Base-by-base conservation (phyloP, 2,329 filamentous ascomycete genomes). In the Epichloe glyceriae region DNA sequence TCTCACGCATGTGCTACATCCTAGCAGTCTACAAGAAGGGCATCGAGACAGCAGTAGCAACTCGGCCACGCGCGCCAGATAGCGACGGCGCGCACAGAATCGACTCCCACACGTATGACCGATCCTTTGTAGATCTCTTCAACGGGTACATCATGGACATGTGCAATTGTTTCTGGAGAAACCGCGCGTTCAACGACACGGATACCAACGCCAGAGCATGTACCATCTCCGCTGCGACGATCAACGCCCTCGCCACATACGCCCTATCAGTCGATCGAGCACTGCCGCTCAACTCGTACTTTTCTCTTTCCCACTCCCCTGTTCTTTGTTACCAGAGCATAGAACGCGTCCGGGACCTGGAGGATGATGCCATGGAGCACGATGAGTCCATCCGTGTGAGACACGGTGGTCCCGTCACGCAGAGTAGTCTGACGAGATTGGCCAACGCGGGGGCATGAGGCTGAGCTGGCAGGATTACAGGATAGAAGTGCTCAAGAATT, bases 111-210 rank as follows among this genome's bases (percentile, higher is more conserved):
- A 64, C 69, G 11, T 84, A 83, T 54, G 73, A 80, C 30, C 72
- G 77, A 41, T 67, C 72, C 34, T 78, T 84, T 51, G 78, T 88
- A 40, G 78, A 80, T 55, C 69, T 76, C 22, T 90, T 93, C 69
- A 95, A 95, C 63, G 84, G 84, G 20, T 89, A 85, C 62, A 75
- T 94, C 34, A 90, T 93, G 80, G 88, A 95, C 62, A 76, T 89
- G 34, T 90, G 87, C 70, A 94, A 94, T 62, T 80, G 86, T 47
- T 65, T 93, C 45, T 94, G 88, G 88, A 79, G 87, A 8, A 78
- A 79, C 20, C 79, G 83, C 12, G 88, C 84, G 1, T 83, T 94
- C 53, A 79, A 79, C 52, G 69, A 70, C 12, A 70, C 71, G 2
- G 86, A 91, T 56, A 68, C 75, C n/a, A 82, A 82, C 58, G 73